Base-by-base conservation (phyloP, 1,139 yeast genomes). In the Saccharomycopsis hybrid region DNA sequence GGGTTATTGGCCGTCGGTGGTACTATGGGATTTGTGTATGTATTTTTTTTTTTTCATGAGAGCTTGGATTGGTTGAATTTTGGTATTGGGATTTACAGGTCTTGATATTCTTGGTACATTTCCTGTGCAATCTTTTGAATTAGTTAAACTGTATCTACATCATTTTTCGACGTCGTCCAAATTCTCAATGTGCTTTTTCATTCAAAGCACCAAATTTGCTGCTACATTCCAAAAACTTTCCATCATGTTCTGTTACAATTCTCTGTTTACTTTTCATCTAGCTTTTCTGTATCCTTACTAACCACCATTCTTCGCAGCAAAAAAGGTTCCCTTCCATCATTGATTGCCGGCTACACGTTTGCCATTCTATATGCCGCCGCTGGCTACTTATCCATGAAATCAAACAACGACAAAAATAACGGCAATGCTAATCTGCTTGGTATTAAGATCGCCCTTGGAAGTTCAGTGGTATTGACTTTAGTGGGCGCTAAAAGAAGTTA, bases 1-100 rank as follows among this genome's bases (percentile, higher is more conserved):
- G 41, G 13, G 3, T 33, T 51, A 33, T 39, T 47, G 24, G 11
- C 43, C 7, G 11, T 48, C 9, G 54, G 54, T 5, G 54, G 51
- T 4, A 18, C 38, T 3, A 36, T 48, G 30, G 54, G 54, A 5
- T 51, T 41, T 24, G 3, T 36, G 36, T 43, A 29, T 11, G 36
- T 43, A 24, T 43, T 13, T 30, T 31, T 31, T 11, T 31, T 31
- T 11, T 31, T 11, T 31, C 35, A 18, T 18, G 18, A 18, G 18
- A 18, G 18, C 18, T 18, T 18, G 18, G 18, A 18, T 18, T 18
- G 18, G 18, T 18, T 18, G 18, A 18, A 18, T 18, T 18, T 18
- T 18, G 18, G 18, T 18, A 18, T 18, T 18, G 18, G 18, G 18
- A 18, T 18, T 18, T 18, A 18, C 18, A 18, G 18, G 18, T 18